Evolutionary conservation across 2,329 filamentous ascomycete species (phyloP), one percentile per base, ranked within the genome.

Genomic region (Xylaria sp.): DNA sequence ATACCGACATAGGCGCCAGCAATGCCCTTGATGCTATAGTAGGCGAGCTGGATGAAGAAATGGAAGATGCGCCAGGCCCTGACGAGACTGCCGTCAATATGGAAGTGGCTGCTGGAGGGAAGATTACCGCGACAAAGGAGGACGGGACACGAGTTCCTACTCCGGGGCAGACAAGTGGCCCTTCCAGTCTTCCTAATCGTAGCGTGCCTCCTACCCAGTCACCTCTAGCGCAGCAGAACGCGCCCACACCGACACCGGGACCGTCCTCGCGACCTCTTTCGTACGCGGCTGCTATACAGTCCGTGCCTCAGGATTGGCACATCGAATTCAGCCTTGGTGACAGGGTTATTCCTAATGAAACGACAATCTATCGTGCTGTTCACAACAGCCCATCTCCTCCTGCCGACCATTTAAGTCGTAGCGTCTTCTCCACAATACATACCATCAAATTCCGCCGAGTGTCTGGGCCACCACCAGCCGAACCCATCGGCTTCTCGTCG

Each of bases 321-420:
- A 94, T 99, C 69, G 93, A 98, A 77, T 99, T 99, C 81, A 94
- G 89, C 73, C 87, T 98, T 59, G 92, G 97, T 71, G 92, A 88
- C 62, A 93, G 94, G 78, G 87, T 92, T 1, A 92, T 99, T 67
- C 86, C 92, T 0, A 96, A 94, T 73, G 94, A 98, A 75, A 97
- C 93, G 0, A 99, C 96, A 0, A 95, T 99, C 65, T 99, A 98
- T 77, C 91, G 95, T 57, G 96, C 96, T 38, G 93, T 98, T 9
- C 93, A 97, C 76, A 92, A 89, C 77, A 82, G 82, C 26, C 65
- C 70, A 6, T 77, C 81, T 57, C 81, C 77, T 65, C 76, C 79
- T 11, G 88, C 92, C 23, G 93, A 97, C 65, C 85, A 90, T 11
- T 82, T 88, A 10, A 88, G 87, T 67, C 89, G 93, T 54, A 95